Base-by-base conservation (phyloP, 805 yeast genomes). In the Middelhovenomyces tepae region DNA sequence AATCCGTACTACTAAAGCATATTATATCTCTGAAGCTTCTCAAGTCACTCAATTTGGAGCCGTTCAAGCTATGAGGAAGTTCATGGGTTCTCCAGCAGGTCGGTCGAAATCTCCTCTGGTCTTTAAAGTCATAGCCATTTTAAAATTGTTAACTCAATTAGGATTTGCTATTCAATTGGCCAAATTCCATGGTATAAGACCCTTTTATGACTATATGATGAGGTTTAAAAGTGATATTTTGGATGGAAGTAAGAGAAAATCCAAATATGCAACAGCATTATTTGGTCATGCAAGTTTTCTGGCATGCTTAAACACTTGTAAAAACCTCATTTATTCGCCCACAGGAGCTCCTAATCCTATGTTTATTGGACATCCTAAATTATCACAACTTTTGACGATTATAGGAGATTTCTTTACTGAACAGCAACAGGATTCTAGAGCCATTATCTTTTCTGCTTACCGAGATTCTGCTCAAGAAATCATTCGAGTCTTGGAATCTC, bases 401-500 rank as follows among this genome's bases (percentile, higher is more conserved):
- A 52, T 87, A 28, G 50, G 55, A 3, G 57, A 55, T 1, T 87
- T 84, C 47, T 75, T 78, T 40, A 48, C 54, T 2, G 48, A 55
- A 4, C 45, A 53, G 2, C 27, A 36, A 11, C 34, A 30, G 7
- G 45, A 44, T 18, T 69, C 75, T 34, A 80, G 83, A 43, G 91
- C 79, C 3, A 93, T 91, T 27, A 68, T 91, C 0, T 91, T 91
- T 54, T 81, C 94, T 0, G 95, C 87, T 51, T 71, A 74, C 39
- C 69, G 99, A 52, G 93, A 84, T 42, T 79, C 95, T 4, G 98
- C 97, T 0, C 59, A 83, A 25, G 96, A 87, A 42, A 79, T 91
- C 28, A 84, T 83, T 1, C 75, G 74, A 42, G 69, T 67, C 6
- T 59, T 34, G 57, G 76, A 29, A 48, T 24, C 57, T 56, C 35